phyloP scores from a whole-genome alignment of 495 filamentous ascomycete species.

The Pyrenopolyporus hunteri region DNA sequence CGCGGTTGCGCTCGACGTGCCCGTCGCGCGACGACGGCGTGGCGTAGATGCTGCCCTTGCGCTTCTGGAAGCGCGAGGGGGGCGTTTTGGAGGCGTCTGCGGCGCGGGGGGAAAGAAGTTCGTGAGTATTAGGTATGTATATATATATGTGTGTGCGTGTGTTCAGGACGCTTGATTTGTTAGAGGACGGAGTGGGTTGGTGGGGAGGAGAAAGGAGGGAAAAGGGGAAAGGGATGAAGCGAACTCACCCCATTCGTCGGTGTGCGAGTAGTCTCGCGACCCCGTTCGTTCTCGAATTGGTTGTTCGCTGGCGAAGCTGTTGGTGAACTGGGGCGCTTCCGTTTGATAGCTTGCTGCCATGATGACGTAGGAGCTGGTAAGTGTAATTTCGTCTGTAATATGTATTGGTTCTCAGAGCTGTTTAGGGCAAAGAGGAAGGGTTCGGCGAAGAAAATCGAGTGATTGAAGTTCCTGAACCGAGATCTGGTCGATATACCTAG shows the following conservation, averaged over 20 bases:
- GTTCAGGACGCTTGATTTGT: not conserved
- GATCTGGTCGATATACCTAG: not conserved
- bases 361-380: not conserved
- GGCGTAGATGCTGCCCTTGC: conserved; percentile 67
- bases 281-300: conserved; percentile 22
- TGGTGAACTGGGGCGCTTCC: conserved; percentile 26
- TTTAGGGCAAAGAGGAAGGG: too few species aligned
- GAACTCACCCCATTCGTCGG: conserved; percentile 53
- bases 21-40: conserved; percentile 63
- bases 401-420: not conserved
- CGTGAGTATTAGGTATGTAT: conserved; percentile 28
- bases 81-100: conserved; percentile 65
- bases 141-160: not conserved
- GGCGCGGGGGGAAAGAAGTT: not conserved
- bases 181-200: not conserved
- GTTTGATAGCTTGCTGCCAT: conserved; percentile 33
- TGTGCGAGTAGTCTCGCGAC: conserved; percentile 40
- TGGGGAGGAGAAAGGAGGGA: not conserved
- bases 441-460: too few species aligned
- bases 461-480: not conserved
- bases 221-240: not conserved
- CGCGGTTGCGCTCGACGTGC: conserved; percentile 58
- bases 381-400: conserved; percentile 6
- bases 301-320: conserved; percentile 27
- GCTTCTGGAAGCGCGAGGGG: conserved; percentile 66